Evolutionary conservation across 306 rosid species (phyloP).

Genomic region (Trifolium dubium): DNA sequence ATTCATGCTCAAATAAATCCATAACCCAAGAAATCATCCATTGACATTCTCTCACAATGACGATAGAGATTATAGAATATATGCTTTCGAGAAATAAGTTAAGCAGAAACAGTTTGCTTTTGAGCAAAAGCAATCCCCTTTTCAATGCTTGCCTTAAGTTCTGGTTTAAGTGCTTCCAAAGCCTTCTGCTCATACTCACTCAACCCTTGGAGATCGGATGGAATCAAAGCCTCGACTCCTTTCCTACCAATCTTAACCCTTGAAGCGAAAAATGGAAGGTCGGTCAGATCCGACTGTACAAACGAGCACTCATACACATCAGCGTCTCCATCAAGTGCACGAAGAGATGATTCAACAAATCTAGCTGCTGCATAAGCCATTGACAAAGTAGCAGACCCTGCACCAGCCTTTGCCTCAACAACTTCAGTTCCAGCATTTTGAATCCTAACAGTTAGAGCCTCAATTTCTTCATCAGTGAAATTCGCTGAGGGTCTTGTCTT

Average conservation of each 20-base stretch:
- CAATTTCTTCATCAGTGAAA: conserved; percentile 78
- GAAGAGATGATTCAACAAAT: conserved; percentile 94
- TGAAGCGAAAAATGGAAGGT: conserved; percentile 93
- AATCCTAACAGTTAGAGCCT: conserved; percentile 77
- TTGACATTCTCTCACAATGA: conserved; percentile 40
- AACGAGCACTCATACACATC: conserved; percentile 90
- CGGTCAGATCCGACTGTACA: conserved; percentile 86
- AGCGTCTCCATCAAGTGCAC: conserved; percentile 92
- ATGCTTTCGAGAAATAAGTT: conserved; percentile 36
- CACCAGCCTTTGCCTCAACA: conserved; percentile 98
- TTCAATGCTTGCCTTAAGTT: conserved; percentile 93
- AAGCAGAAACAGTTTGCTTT: conserved; percentile 70
- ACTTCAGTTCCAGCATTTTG: conserved; percentile 99
- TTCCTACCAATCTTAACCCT: conserved; percentile 89
- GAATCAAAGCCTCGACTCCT: conserved; percentile 85
- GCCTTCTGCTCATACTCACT: conserved; percentile 91
- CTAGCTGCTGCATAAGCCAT: conserved; percentile 99
- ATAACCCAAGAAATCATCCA: conserved; percentile 22
- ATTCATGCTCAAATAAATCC: conserved; percentile 43
- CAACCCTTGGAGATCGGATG: conserved; percentile 87
- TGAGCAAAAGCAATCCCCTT: conserved; percentile 87
- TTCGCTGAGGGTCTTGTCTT: conserved; percentile 77
- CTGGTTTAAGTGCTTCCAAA: conserved; percentile 88
- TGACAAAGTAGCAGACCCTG: conserved; percentile 96
- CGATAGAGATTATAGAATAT: conserved; percentile 25